Percentiles rank a stretch among this genome's conserved stretches.
phyloP scores from a whole-genome alignment of 2,329 filamentous ascomycete genomes.

The Fulvia fulva region DNA sequence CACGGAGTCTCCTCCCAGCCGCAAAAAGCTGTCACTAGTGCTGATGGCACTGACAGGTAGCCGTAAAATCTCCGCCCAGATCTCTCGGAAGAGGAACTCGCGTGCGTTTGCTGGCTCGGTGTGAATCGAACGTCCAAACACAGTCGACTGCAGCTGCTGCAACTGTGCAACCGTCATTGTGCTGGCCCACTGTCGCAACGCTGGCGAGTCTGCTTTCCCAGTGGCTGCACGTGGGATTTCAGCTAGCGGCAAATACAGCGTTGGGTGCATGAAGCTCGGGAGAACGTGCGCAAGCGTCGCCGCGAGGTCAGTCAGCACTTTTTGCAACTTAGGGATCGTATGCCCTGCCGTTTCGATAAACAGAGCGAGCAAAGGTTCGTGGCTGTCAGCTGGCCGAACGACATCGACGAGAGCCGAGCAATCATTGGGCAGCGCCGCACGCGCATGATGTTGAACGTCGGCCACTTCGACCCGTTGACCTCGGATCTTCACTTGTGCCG shows the following conservation, averaged over 20 bases:
- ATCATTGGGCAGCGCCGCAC: slow-evolving; percentile 24
- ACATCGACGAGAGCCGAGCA: slow-evolving; percentile 28
- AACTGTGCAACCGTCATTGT: slow-evolving; percentile 4
- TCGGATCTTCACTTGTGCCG: slow-evolving; percentile 61
- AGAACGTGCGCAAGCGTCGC: slow-evolving; percentile 25
- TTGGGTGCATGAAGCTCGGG: slow-evolving; percentile 9
- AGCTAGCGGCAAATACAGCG: slow-evolving; percentile 31
- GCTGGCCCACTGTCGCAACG: slow-evolving; percentile 5
- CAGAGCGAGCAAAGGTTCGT: not conserved
- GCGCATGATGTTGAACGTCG: slow-evolving; percentile 42
- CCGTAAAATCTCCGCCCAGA: not conserved
- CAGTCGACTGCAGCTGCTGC: slow-evolving; percentile 1
- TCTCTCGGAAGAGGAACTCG: not conserved
- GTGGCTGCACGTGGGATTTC: slow-evolving; percentile 43
- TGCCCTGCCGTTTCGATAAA: slow-evolving; percentile 8
- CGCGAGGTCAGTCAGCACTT: slow-evolving; percentile 40
- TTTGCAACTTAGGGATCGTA: slow-evolving; percentile 36
- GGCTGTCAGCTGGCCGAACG: not conserved
- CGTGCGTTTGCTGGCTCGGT: slow-evolving; percentile 1
- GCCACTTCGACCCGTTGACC: slow-evolving; percentile 63
- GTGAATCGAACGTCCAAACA: not conserved
- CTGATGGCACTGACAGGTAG: not conserved
- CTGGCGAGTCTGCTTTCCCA: slow-evolving; percentile 34
- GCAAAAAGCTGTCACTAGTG: slow-evolving; percentile 41
- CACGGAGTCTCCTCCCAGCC: slow-evolving; percentile 46